Evolutionary conservation across 2,329 filamentous ascomycete genomes (phyloP).

Genomic region (Tolypocladium ophioglossoides): DNA sequence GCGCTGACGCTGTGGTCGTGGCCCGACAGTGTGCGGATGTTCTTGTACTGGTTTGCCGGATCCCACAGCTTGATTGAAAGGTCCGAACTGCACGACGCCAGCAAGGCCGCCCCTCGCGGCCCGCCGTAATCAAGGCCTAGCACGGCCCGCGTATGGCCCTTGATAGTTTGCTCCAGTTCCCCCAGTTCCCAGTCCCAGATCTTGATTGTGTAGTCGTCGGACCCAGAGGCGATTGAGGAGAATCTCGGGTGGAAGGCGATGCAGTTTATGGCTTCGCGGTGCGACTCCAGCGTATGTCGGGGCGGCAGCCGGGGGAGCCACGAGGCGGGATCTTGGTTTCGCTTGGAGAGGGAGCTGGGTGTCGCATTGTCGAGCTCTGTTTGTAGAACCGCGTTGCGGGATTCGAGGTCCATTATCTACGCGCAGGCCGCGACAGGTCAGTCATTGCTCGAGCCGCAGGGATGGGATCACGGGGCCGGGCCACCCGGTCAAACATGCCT

Average conservation of each 20-base stretch:
- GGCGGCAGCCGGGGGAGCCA: constrained; percentile 83
- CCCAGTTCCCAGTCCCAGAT: constrained; percentile 97
- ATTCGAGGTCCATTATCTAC: constrained; percentile 89
- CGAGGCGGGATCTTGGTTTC: constrained; percentile 71
- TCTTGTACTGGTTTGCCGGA: constrained; percentile 82
- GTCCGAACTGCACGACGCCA: constrained; percentile 59
- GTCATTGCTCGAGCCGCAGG: not conserved
- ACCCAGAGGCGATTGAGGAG: constrained; percentile 79
- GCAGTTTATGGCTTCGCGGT: constrained; percentile 71
- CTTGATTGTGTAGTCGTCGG: constrained; percentile 89
- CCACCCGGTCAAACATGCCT: constrained; percentile 41
- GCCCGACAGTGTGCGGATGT: constrained; percentile 80
- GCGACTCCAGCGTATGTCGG: constrained; percentile 72
- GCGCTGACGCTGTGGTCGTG: constrained; percentile 87
- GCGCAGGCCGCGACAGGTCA: not conserved
- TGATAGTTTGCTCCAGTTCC: constrained; percentile 80
- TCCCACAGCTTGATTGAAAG: constrained; percentile 95
- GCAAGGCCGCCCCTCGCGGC: constrained; percentile 63
- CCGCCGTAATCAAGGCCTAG: constrained; percentile 86
- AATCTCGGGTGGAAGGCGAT: constrained; percentile 90
- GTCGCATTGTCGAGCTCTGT: constrained; percentile 77
- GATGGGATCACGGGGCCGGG: too few species aligned
- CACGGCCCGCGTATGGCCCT: constrained; percentile 83
- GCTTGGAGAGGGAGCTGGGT: constrained; percentile 60
- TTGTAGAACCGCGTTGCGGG: constrained; percentile 61